Conservation (phyloP, 1,139 yeast species). For the Kurtzmaniella natalensis region DNA sequence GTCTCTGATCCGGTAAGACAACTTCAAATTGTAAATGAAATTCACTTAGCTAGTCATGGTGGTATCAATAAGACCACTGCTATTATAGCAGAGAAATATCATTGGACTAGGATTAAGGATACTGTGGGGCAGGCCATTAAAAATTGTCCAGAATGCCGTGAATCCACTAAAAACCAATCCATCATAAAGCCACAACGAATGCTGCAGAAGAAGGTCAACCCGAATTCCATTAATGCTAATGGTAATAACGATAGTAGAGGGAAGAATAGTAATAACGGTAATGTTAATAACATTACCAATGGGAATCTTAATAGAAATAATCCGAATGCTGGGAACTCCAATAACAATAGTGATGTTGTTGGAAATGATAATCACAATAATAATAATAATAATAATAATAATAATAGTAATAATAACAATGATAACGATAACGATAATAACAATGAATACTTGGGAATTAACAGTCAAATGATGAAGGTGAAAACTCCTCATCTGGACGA, state of each 20-base stretch:
- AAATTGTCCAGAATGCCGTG: conserved; percentile 71
- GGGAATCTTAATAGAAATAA: background rate
- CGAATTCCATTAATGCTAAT: background rate
- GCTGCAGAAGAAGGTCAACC: conserved; percentile 2
- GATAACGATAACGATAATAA: background rate
- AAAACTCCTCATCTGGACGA: conserved; percentile 20
- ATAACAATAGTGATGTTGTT: background rate
- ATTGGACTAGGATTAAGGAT: conserved; percentile 88
- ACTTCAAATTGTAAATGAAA: conserved; percentile 65
- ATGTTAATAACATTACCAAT: too few species aligned
- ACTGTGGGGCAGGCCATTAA: conserved; percentile 80
- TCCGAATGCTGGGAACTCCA: background rate
- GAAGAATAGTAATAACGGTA: background rate
- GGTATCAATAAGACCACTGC: conserved; percentile 92
- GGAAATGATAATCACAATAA: background rate
- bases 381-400: background rate
- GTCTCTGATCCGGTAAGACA: conserved; percentile 73
- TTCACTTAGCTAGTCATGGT: conserved; percentile 67
- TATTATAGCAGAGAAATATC: conserved; percentile 70
- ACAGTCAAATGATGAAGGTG: conserved; percentile 18
- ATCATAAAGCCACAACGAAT: conserved; percentile 5
- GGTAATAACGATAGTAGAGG: background rate
- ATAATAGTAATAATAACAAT: background rate
- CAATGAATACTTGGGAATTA: background rate
- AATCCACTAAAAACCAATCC: conserved; percentile 27